Evolutionary conservation across 805 yeast genomes (phyloP), one percentile per base, ranked within the genome.

Genomic region (Saccharomycopsis lassenensis): DNA sequence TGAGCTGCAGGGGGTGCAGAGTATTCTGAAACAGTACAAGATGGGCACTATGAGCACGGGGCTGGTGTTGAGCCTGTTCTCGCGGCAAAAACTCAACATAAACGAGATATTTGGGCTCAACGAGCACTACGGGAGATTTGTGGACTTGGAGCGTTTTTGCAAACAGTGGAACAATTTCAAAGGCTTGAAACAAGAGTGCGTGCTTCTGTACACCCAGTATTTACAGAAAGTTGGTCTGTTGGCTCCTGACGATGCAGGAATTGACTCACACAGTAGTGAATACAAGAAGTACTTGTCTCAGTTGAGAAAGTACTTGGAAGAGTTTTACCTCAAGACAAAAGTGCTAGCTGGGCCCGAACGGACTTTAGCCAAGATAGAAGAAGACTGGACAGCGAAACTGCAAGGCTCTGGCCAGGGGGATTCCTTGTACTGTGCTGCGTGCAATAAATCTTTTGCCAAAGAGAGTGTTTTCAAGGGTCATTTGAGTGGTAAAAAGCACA

Each of bases 401-500:
- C 8, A 37, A 25, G 31, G 19, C 32, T 31, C 24, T 17, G 34
- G 48, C n/a, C 41, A 46, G 2, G 56, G 55, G 18, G 55, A 50
- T 2, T 39, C 49, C 4, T 40, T 70, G 1, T 79, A 54, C 46
- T 89, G 96, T 52, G 44, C 54, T 4, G 65, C 68, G 0, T 89
- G 96, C 52, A 63, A 69, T 20, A 79, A 72, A 49, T 39, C 48
- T 14, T 86, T 83, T 51, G 59, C 80, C 10, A 77, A 78, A 35
- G 59, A 59, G 19, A 57, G 85, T 0, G 91, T 82, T 0, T 86
- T 63, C 51, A 56, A 67, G 3, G 75, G 70, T 2, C 96, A 89
- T 61, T 54, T 84, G 18, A 41, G 48, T 1, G 94, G 95, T 1
- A 82, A 80, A 51, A 77, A 77, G 47, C 96, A 89, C 52, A 77